phyloP scores from a whole-genome alignment of 164 flowering plant genomes.

The Nymphaea colorata region DNA sequence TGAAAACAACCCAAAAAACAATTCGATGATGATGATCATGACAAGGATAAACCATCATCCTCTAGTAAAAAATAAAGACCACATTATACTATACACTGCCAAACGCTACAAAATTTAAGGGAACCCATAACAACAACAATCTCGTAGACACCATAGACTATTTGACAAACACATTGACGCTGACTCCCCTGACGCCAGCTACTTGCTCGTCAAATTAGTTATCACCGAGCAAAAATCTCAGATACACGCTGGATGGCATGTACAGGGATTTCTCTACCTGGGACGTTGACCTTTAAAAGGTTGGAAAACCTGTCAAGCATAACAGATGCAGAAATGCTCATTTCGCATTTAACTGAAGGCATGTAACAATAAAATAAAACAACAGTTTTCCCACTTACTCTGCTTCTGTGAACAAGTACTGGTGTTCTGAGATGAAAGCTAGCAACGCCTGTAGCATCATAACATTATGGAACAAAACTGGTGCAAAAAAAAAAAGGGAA shows the following conservation, averaged over 20 bases:
- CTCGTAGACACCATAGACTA: too few species aligned
- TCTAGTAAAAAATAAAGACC: too few species aligned
- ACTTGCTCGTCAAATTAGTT: neutral
- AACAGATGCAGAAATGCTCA: neutral
- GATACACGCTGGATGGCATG: slow-evolving; percentile 65
- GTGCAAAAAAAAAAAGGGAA: neutral
- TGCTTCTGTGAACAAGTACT: slow-evolving; percentile 45
- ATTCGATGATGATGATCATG: too few species aligned
- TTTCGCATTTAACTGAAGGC: neutral
- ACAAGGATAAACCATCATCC: too few species aligned
- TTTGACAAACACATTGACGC: too few species aligned
- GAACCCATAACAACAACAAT: too few species aligned
- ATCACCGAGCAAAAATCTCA: slow-evolving; percentile 43
- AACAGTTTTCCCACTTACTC: slow-evolving; percentile 47
- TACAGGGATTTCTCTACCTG: slow-evolving; percentile 82
- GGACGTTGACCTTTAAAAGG: slow-evolving; percentile 81
- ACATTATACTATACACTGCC: too few species aligned
- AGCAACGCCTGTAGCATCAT: slow-evolving; percentile 62
- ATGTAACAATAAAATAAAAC: neutral
- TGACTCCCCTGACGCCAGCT: too few species aligned
- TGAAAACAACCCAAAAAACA: too few species aligned
- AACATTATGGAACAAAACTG: neutral
- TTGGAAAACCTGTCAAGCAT: slow-evolving; percentile 50
- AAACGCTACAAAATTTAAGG: too few species aligned
- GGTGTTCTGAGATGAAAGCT: slow-evolving; percentile 86